Conservation (phyloP, 2,329 filamentous ascomycete genomes). For the Myriangium duriaei region DNA sequence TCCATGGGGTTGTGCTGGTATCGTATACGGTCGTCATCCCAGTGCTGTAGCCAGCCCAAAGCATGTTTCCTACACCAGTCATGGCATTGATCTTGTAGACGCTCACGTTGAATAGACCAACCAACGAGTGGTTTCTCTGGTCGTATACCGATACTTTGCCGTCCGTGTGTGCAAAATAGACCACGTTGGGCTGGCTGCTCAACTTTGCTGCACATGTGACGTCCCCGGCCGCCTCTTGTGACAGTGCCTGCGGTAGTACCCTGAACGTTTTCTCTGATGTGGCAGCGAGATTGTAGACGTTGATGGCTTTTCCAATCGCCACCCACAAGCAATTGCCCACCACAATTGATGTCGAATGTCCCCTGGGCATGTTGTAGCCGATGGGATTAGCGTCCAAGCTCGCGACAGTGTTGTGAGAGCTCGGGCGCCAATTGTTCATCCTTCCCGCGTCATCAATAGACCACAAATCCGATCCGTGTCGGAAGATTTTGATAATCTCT, state of each 20-base stretch:
- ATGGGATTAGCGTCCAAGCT: slow-evolving; percentile 63
- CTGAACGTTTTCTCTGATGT: slow-evolving; percentile 61
- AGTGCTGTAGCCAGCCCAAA: slow-evolving; percentile 93
- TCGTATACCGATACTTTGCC: slow-evolving; percentile 94
- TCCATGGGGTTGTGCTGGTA: slow-evolving; percentile 69
- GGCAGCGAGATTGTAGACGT: slow-evolving; percentile 64
- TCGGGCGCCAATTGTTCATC: slow-evolving; percentile 75
- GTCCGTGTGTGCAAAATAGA: slow-evolving; percentile 85
- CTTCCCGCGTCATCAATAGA: slow-evolving; percentile 82
- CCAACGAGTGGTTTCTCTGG: slow-evolving; percentile 58
- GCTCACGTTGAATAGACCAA: slow-evolving; percentile 75
- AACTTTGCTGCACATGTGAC: slow-evolving; percentile 73
- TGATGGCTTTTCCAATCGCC: slow-evolving; percentile 73
- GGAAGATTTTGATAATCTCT: slow-evolving; percentile 73
- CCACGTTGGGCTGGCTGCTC: slow-evolving; percentile 59
- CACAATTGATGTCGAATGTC: slow-evolving; percentile 79
- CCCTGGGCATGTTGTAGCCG: slow-evolving; percentile 64
- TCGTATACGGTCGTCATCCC: slow-evolving; percentile 93
- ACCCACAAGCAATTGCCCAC: slow-evolving; percentile 81
- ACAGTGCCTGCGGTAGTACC: slow-evolving; percentile 57
- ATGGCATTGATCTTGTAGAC: slow-evolving; percentile 91
- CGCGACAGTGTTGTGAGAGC: slow-evolving; percentile 55
- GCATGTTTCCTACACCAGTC: slow-evolving; percentile 62
- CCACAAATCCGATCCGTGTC: slow-evolving; percentile 85
- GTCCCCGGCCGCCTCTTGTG: slow-evolving; percentile 64